A percentile compares a stretch with the other conserved stretches of the same genome.
phyloP scores from a whole-genome alignment of 2,329 filamentous ascomycete species.

The Elsinoe ampelina region DNA sequence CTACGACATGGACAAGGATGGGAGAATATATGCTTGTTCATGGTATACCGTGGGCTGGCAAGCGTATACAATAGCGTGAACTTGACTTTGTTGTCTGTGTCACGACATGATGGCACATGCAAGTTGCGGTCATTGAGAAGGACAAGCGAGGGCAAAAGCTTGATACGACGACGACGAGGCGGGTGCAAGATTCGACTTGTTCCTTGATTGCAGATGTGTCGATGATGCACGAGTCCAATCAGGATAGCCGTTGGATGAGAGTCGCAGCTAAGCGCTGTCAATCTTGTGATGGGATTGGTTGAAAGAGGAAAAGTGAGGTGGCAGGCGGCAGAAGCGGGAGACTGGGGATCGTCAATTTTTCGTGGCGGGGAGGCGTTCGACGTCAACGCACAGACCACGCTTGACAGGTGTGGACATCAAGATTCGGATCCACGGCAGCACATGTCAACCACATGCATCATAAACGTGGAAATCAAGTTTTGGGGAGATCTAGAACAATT shows the following conservation, averaged over 20 bases:
- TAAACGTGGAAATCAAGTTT: background rate
- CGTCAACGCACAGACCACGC: background rate
- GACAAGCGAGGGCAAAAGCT: constrained; percentile 2
- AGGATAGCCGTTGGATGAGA: constrained; percentile 2
- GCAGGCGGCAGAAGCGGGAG: constrained; percentile 13
- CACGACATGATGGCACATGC: constrained; percentile 4
- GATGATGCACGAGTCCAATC: background rate
- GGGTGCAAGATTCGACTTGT: background rate
- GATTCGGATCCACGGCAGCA: background rate
- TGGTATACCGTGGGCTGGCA: constrained; percentile 11
- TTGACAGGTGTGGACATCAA: constrained; percentile 5
- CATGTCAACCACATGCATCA: constrained; percentile 6
- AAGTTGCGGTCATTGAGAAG: constrained; percentile 7
- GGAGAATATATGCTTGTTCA: constrained; percentile 8
- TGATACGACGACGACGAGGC: constrained; percentile 6
- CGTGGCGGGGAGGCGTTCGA: constrained; percentile 9
- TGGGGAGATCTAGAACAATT: background rate
- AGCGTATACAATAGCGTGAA: background rate
- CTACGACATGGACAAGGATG: background rate
- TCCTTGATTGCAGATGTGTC: background rate
- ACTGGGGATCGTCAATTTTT: constrained; percentile 1
- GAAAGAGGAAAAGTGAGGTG: constrained; percentile 10
- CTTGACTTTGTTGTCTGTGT: constrained; percentile 1
- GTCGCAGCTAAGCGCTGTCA: background rate
- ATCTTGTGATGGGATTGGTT: constrained; percentile 1